Conservation (phyloP, 1,284 basidiomycete species). For the Volvariella surrecta region DNA sequence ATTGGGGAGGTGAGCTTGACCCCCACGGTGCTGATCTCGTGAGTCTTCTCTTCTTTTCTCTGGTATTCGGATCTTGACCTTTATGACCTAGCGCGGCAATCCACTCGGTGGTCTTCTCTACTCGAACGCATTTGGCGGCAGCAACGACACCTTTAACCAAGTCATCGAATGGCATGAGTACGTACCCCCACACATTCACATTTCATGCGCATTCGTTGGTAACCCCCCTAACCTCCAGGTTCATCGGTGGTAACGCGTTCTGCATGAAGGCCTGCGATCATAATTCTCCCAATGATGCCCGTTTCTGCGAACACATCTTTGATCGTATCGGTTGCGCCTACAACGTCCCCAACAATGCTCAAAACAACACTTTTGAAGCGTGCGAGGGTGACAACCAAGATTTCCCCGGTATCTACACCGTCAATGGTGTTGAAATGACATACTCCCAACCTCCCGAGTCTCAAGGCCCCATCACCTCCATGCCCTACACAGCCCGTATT, state of each 20-base stretch:
- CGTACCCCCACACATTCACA: slow-evolving; percentile 14
- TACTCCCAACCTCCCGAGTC: slow-evolving; percentile 57
- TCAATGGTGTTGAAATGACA: slow-evolving; percentile 29
- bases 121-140: slow-evolving; percentile 43
- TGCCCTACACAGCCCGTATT: slow-evolving; percentile 53
- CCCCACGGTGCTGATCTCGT: slow-evolving; percentile 54
- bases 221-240: slow-evolving; percentile 25
- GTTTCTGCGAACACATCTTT: slow-evolving; percentile 52
- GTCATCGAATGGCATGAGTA: slow-evolving; percentile 55
- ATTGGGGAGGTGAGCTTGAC: slow-evolving; percentile 61
- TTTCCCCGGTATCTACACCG: slow-evolving; percentile 27
- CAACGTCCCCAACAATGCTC: slow-evolving; percentile 59
- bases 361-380: slow-evolving; percentile 45
- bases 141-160: slow-evolving; percentile 34
- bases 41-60: slow-evolving; percentile 19
- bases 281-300: slow-evolving; percentile 33
- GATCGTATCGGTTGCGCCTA: slow-evolving; percentile 65
- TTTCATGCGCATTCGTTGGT: neutral
- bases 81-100: slow-evolving; percentile 43
- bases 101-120: slow-evolving; percentile 57
- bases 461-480: slow-evolving; percentile 42
- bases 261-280: slow-evolving; percentile 59
- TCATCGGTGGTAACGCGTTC: slow-evolving; percentile 51
- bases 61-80: slow-evolving; percentile 16
- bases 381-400: slow-evolving; percentile 60